Evolutionary conservation across 768 basidiomycete genomes (phyloP).

Genomic region (Termitomyces sp.): DNA sequence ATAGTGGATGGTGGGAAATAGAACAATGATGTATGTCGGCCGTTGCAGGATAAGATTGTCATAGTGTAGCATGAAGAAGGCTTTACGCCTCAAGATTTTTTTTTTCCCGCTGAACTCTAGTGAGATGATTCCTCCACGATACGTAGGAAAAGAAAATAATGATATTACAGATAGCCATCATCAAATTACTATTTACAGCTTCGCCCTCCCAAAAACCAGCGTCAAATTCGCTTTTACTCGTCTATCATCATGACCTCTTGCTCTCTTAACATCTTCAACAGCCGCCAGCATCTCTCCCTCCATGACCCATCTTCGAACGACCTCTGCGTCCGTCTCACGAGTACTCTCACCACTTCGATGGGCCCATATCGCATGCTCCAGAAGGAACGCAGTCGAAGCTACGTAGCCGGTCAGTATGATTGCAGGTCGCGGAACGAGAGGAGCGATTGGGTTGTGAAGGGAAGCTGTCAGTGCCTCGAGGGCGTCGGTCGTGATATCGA

Average conservation of each 20-base stretch:
- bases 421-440: constrained; percentile 49
- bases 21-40: neutral
- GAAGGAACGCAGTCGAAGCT: constrained; percentile 47
- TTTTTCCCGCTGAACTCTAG: neutral
- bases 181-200: constrained; percentile 12
- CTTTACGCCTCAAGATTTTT: neutral
- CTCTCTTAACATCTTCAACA: constrained; percentile 28
- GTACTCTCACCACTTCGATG: constrained; percentile 21
- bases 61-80: neutral
- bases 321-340: constrained; percentile 39
- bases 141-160: neutral
- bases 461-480: constrained; percentile 33
- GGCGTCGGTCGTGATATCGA: constrained; percentile 30
- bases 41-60: neutral
- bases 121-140: neutral
- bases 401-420: constrained; percentile 53
- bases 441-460: constrained; percentile 35
- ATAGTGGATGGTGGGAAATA: too few species aligned
- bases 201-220: constrained; percentile 31
- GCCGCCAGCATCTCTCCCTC: constrained; percentile 39
- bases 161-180: too few species aligned
- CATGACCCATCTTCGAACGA: constrained; percentile 43
- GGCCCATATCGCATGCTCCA: constrained; percentile 70
- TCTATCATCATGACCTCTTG: constrained; percentile 16
- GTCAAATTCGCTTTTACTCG: constrained; percentile 21